Conservation (phyloP, 352 stramenopile species). For the Pythium biforme region DNA sequence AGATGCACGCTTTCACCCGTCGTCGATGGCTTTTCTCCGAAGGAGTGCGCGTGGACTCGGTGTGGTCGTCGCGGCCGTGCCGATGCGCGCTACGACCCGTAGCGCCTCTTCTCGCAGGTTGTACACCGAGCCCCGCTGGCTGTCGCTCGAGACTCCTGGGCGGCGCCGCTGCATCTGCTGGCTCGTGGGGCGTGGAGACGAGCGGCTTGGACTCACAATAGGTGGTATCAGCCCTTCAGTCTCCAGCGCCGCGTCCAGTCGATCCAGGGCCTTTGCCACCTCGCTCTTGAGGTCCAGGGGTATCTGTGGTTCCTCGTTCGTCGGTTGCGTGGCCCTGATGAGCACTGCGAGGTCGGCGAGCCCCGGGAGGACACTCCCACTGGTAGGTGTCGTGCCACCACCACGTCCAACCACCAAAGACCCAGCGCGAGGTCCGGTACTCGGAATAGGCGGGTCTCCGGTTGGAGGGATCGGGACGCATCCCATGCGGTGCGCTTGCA, state of each 20-base stretch:
- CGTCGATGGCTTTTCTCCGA: background rate
- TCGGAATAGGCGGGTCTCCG: background rate
- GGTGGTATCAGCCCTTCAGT: background rate
- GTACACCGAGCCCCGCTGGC: conserved; percentile 10
- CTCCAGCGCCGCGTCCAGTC: conserved; percentile 19
- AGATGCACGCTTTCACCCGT: background rate
- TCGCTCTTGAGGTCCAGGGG: background rate
- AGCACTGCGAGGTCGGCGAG: conserved; percentile 9
- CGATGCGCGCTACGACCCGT: conserved; percentile 12
- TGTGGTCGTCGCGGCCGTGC: background rate
- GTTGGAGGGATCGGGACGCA: background rate
- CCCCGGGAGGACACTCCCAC: conserved; percentile 7
- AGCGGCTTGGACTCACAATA: background rate
- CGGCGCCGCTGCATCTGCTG: conserved; percentile 9
- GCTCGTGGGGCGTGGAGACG: background rate
- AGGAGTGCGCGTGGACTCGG: background rate
- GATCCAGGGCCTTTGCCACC: conserved; percentile 16
- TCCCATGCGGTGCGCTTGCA: conserved; percentile 5
- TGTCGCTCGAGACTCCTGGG: background rate
- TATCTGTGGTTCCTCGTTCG: background rate
- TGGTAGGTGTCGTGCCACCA: background rate
- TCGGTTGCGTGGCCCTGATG: background rate
- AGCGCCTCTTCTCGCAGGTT: conserved; percentile 19
- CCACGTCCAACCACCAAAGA: background rate
- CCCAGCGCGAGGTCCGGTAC: background rate